A percentile compares a stretch with the other conserved stretches of the same genome.
Evolutionary conservation across 1,284 basidiomycete species (phyloP).

Genomic region (Anthracocystis setariae): DNA sequence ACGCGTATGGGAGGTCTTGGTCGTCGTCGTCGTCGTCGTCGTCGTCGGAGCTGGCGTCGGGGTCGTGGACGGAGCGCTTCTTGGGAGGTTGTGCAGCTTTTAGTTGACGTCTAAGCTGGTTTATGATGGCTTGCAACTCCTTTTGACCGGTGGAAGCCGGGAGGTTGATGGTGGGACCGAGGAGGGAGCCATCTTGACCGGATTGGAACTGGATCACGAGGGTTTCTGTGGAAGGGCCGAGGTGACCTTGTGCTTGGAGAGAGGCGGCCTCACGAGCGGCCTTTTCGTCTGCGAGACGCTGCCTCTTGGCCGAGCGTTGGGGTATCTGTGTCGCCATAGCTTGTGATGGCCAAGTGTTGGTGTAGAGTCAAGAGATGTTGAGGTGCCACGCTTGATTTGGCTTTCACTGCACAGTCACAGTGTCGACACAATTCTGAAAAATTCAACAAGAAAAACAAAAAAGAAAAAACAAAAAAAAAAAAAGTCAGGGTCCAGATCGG

Average conservation of each 20-base stretch:
- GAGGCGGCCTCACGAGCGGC: conserved; percentile 43
- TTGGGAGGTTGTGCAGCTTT: conserved; percentile 37
- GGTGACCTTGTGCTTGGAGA: conserved; percentile 50
- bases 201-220: conserved; percentile 65
- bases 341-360: not conserved
- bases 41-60: conserved; percentile 39
- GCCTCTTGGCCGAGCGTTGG: conserved; percentile 55
- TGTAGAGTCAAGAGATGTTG: not conserved
- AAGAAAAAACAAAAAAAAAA: not conserved
- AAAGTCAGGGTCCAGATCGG: conserved; percentile 25
- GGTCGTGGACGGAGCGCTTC: conserved; percentile 40
- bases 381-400: not conserved
- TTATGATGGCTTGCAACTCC: conserved; percentile 62
- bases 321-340: conserved; percentile 63
- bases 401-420: not conserved
- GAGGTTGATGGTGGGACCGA: conserved; percentile 63
- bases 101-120: conserved; percentile 56
- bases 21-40: conserved; percentile 65
- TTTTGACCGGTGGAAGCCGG: conserved; percentile 61
- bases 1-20: conserved; percentile 65
- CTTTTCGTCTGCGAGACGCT: conserved; percentile 48
- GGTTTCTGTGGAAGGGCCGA: conserved; percentile 55
- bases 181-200: conserved; percentile 53
- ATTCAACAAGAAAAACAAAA: conserved; percentile 11
- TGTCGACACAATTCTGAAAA: conserved; percentile 33